A percentile compares a stretch with the other conserved stretches of the same genome.
Evolutionary conservation across 2,329 filamentous ascomycete species (phyloP).

Genomic region (Claviceps paspali): DNA sequence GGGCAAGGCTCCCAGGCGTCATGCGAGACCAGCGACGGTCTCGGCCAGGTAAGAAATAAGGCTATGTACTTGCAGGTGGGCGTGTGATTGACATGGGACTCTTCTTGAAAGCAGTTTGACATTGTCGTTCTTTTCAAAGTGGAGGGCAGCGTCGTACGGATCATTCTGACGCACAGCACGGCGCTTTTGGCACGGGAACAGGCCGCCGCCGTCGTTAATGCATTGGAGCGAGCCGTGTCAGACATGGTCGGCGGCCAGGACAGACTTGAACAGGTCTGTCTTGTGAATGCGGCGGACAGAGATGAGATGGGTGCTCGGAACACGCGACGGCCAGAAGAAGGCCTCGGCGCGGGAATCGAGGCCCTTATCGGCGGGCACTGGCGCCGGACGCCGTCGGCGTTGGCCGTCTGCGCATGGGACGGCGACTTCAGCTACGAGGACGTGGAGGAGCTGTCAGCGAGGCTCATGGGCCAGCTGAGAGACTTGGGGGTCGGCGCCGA

Average conservation of each 20-base stretch:
- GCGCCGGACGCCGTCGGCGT: not conserved
- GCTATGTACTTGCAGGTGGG: too few species aligned
- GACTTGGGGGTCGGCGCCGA: not conserved
- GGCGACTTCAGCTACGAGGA: constrained; percentile 24
- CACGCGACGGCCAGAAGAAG: too few species aligned
- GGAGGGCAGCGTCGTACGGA: not conserved
- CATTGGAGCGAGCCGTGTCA: not conserved
- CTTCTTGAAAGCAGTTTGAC: too few species aligned
- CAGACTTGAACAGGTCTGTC: not conserved
- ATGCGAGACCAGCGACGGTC: not conserved
- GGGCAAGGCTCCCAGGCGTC: not conserved
- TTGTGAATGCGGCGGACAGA: not conserved
- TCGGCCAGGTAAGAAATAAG: not conserved
- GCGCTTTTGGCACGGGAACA: not conserved
- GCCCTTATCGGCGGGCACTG: not conserved
- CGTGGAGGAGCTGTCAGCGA: constrained; percentile 9
- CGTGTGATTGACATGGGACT: too few species aligned
- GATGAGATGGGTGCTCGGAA: not conserved
- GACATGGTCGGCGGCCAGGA: not conserved
- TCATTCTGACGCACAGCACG: not conserved
- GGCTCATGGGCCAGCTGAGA: constrained; percentile 2
- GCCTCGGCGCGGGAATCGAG: not conserved
- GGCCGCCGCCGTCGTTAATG: not conserved
- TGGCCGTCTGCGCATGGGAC: constrained; percentile 14
- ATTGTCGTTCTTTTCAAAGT: not conserved